These are phyloP conservation scores for Fusarium decemcellulare DNA, from an alignment of 2,329 filamentous ascomycete genomes.

Conservation along the genomic window DNA sequence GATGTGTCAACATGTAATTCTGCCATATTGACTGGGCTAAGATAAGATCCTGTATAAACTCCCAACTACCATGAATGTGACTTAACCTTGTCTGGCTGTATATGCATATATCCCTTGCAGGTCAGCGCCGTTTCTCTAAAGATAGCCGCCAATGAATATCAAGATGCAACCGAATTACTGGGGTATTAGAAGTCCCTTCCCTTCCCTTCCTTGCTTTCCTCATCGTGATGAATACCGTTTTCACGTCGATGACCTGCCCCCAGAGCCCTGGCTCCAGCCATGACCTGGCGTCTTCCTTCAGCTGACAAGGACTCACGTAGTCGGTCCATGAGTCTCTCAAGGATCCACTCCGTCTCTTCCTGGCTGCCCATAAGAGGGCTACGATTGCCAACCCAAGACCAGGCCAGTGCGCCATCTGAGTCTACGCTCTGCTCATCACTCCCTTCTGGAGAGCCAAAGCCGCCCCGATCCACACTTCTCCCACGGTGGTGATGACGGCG, in stretches of 20 bases:
- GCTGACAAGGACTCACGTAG: slow-evolving; percentile 57
- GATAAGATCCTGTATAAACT: not conserved
- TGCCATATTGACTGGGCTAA: not conserved
- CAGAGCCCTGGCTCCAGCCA: slow-evolving; percentile 16
- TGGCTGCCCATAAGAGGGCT: slow-evolving; percentile 79
- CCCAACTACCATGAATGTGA: not conserved
- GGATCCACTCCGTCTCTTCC: slow-evolving; percentile 80
- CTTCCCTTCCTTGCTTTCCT: not conserved
- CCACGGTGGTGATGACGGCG: slow-evolving; percentile 4
- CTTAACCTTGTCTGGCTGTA: not conserved
- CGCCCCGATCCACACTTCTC: not conserved
- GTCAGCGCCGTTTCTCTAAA: not conserved
- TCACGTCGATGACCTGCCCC: slow-evolving; percentile 17
- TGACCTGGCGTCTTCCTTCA: slow-evolving; percentile 35
- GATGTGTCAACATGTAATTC: not conserved
- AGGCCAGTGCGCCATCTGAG: slow-evolving; percentile 55
- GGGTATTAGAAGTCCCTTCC: slow-evolving; percentile 12
- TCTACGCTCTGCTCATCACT: slow-evolving; percentile 25
- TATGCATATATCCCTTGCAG: not conserved
- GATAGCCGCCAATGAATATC: not conserved
- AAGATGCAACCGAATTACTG: not conserved
- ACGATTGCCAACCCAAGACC: slow-evolving; percentile 81
- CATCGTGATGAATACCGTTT: not conserved
- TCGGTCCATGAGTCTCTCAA: slow-evolving; percentile 72
- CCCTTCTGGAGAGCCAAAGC: slow-evolving; percentile 2